Evolutionary conservation across 1,284 basidiomycete genomes (phyloP), one percentile per base, ranked within the genome.

Genomic region (Apiotrichum brassicae): DNA sequence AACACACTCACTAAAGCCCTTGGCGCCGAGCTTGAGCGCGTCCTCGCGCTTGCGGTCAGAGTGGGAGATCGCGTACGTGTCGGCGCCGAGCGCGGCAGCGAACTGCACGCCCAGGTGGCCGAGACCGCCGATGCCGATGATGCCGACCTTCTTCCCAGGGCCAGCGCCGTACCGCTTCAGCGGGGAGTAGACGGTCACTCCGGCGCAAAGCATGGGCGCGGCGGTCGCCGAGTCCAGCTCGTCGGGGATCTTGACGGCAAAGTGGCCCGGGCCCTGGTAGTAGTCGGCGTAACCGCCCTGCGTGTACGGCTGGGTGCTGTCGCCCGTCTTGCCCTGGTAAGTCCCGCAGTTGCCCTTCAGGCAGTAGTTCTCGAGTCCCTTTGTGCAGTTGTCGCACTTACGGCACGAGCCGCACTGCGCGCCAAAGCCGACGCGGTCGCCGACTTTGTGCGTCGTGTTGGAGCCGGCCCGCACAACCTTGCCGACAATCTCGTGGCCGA

Each of bases 181-280:
- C 4, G 84, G 83, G 2, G 81, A 81, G 73, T 76, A 85, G 33
- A 82, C 78, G 3, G 84, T 85, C n/a, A 85, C 66, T 36, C 84
- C 84, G 8, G 76, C 83, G 60, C 83, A 85, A 36, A 68, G 58
- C 62, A 73, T 65, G 23, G 75, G 75, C 25, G 76, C 76, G 4
- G 78, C 82, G 49, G 80, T 66, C 50, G 79, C 77, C 8, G 78
- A 76, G 38, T 76, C 70, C 45, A 86, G 71, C 8, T 61, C 75
- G 8, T 84, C 78, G 1, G 85, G 84, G 45, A 87, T 80, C 16
- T 77, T 77, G 68, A 86, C 83, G 33, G 83, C 82, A 64, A 82
- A 86, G 58, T 77, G 79, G 56, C 84, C 77, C 51, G 84, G 79
- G 1, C 79, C 81, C 75, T 59, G 48, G 40, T 60, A 61, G 49